Evolutionary conservation across 176 grass and related monocot genomes (phyloP).

Genomic region (Oryza punctata): DNA sequence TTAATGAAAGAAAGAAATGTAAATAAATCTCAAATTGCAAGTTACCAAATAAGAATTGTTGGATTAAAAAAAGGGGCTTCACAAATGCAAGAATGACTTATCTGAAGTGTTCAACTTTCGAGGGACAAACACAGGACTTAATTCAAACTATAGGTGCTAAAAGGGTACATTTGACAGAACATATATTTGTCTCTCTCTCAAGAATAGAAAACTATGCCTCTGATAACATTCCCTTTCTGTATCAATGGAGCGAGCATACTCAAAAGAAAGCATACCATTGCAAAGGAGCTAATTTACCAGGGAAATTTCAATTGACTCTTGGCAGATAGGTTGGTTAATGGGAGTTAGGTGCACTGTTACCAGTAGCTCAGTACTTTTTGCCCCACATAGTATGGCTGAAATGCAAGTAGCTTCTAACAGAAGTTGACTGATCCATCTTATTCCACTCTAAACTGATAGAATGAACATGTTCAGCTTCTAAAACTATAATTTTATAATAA

Average conservation of each 20-base stretch:
- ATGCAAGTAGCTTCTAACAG: not conserved
- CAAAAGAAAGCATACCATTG: not conserved
- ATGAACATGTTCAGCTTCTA: not conserved
- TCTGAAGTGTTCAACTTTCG: not conserved
- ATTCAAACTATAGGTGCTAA: not conserved
- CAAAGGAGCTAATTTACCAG: not conserved
- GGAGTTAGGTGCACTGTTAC: not conserved
- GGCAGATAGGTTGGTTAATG: not conserved
- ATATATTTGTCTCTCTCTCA: not conserved
- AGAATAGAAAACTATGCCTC: not conserved
- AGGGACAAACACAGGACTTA: not conserved
- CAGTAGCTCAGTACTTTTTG: not conserved
- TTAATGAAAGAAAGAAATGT: not conserved
- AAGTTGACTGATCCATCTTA: not conserved
- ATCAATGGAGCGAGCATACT: not conserved
- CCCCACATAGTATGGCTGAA: not conserved
- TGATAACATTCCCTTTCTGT: not conserved
- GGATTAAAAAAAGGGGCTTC: not conserved
- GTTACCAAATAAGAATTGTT: not conserved
- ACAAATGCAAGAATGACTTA: not conserved
- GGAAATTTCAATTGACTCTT: not conserved
- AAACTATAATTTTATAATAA: not conserved
- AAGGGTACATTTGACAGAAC: not conserved
- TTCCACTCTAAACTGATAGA: not conserved
- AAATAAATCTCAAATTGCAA: not conserved